Evolutionary conservation across 768 basidiomycete species (phyloP), one percentile per base, ranked within the genome.

Genomic region (Paxillus involutus): DNA sequence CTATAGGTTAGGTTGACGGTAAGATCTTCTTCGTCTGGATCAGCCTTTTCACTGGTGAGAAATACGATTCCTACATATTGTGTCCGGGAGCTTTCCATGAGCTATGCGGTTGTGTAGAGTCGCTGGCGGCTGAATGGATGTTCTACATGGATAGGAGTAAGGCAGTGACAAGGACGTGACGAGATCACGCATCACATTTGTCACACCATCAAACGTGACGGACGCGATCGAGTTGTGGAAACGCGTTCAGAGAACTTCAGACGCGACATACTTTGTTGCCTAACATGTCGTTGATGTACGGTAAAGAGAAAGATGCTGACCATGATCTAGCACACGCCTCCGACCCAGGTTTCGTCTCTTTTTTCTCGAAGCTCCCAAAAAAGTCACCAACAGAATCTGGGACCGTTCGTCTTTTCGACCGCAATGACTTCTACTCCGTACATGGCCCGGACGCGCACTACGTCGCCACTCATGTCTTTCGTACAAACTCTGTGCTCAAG

Each of bases 401-500:
- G 19, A 89, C 89, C 7, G 76, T 98, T 47, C 84, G 97, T 12
- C 83, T 99, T 14, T 98, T 98, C 68, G 84, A 87, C 63, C 85
- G 94, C 24, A 80, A 79, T 62, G 85, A 89, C 14, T 98, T 81
- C 71, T 98, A 92, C 74, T 84, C 86, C n/a, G 87, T 85, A 1
- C 93, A 98, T 64, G 94, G 94, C 0, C 73, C 82, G 5, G 95
- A 98, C 69, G 96, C 96, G 0, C 74, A 83, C n/a, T 93, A 85
- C 59, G 84, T 96, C 58, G 95, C 96, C 5, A 77, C 84, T 17
- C 80, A 91, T 61, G 85, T 90, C 49, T 94, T 83, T 62, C 88
- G 83, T 52, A 99, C 97, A 3, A 89, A 91, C 62, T 88, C 91
- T 1, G 94, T 98, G 54, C 80, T 99, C 71, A 96, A 96, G 71